Evolutionary conservation across 805 yeast genomes (phyloP).

Genomic region (Wickerhamiella occidentalis): DNA sequence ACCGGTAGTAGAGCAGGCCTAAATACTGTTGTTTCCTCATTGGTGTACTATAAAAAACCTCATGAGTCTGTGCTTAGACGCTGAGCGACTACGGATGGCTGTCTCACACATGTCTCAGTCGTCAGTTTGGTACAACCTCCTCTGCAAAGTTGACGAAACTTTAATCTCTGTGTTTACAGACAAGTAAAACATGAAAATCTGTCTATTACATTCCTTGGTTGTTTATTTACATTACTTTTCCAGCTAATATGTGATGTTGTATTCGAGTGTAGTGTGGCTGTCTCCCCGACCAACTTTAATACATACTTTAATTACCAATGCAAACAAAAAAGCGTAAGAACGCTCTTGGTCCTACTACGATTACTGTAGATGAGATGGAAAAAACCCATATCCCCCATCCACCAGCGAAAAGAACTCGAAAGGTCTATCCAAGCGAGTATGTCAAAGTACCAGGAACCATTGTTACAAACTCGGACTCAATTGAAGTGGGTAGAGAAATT

Average conservation of each 20-base stretch:
- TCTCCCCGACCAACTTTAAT: constrained; percentile 1
- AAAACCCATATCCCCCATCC: not conserved
- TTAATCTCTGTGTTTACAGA: not conserved
- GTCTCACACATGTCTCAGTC: not conserved
- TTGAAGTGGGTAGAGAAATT: not conserved
- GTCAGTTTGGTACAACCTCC: not conserved
- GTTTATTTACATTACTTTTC: not conserved
- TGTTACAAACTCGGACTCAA: not conserved
- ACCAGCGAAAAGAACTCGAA: not conserved
- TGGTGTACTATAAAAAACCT: not conserved
- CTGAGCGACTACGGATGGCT: not conserved
- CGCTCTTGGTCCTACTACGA: no score
- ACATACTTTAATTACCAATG: constrained; percentile 5
- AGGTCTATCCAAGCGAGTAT: constrained; percentile 2
- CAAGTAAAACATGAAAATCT: not conserved
- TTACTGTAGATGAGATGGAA: constrained; percentile 1
- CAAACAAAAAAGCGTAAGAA: constrained; percentile 3
- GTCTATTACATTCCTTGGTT: not conserved
- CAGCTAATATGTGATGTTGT: not conserved
- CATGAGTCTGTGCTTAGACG: not conserved
- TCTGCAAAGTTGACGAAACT: not conserved
- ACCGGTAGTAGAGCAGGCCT: no score
- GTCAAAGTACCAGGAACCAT: not conserved
- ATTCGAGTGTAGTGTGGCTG: not conserved
- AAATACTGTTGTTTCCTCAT: no score